Conservation (phyloP, 257 asterid genomes). For the Solanum clarkiae region DNA sequence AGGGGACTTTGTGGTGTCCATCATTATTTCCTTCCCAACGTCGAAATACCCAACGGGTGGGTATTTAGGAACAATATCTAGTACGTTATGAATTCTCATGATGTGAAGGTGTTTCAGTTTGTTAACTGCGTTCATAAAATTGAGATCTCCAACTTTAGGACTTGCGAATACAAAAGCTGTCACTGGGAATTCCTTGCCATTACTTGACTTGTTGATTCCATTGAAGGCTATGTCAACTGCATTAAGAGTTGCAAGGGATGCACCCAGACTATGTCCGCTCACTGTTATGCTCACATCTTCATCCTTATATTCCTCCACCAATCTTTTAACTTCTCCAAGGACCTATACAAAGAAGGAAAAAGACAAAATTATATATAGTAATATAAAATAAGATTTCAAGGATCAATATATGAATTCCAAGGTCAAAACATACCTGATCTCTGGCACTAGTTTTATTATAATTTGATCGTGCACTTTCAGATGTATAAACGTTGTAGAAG, state of each 20-base stretch:
- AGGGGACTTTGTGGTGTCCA: slow-evolving; percentile 41
- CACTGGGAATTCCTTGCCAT: slow-evolving; percentile 47
- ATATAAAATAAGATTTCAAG: too few species aligned
- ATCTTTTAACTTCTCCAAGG: slow-evolving; percentile 36
- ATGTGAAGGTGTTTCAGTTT: slow-evolving; percentile 16
- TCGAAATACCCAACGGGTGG: slow-evolving; percentile 39
- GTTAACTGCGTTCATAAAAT: slow-evolving; percentile 6
- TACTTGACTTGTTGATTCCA: slow-evolving; percentile 33
- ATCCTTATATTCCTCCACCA: slow-evolving; percentile 49
- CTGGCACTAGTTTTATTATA: too few species aligned
- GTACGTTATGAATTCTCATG: slow-evolving; percentile 33
- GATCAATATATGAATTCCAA: too few species aligned
- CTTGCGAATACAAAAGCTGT: slow-evolving; percentile 58
- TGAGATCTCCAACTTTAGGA: slow-evolving; percentile 59
- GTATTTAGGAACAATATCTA: slow-evolving; percentile 46
- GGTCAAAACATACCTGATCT: too few species aligned
- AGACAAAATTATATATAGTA: too few species aligned
- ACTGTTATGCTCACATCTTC: slow-evolving; percentile 67
- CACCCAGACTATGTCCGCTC: slow-evolving; percentile 83
- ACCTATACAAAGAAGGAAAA: too few species aligned
- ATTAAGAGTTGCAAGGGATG: slow-evolving; percentile 52
- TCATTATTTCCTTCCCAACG: slow-evolving; percentile 48
- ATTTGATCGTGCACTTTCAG: slow-evolving; percentile 43
- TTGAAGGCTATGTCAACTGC: slow-evolving; percentile 56
- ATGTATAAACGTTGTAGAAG: slow-evolving; percentile 23